phyloP scores from a whole-genome alignment of 2,329 filamentous ascomycete species.

The Neoascochyta sp. region DNA sequence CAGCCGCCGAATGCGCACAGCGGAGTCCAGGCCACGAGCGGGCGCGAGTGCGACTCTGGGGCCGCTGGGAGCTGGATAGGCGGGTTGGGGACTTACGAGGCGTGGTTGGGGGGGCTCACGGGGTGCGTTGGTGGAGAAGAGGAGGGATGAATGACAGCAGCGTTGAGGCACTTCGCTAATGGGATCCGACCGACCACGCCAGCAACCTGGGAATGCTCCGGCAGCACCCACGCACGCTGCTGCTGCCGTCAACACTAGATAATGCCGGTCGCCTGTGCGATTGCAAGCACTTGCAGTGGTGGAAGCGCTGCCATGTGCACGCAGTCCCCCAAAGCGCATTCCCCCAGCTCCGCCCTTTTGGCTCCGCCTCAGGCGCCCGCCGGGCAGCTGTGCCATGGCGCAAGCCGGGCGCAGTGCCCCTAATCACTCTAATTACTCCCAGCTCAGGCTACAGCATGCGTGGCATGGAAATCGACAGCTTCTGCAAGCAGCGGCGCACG shows the following conservation, averaged over 20 bases:
- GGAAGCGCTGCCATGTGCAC: slow-evolving; percentile 4
- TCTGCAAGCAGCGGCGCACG: too few relatives aligned
- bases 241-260: slow-evolving; percentile 11
- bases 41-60: slow-evolving; percentile 11
- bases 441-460: too few relatives aligned
- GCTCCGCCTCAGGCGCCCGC: too few relatives aligned
- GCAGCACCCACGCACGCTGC: slow-evolving; percentile 22
- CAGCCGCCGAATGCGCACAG: slow-evolving; percentile 26
- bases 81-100: slow-evolving; percentile 21
- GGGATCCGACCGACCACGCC: slow-evolving; percentile 19
- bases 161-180: slow-evolving; percentile 22
- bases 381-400: too few relatives aligned
- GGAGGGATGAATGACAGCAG: slow-evolving; percentile 16
- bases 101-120: slow-evolving; percentile 23
- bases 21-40: slow-evolving; percentile 10
- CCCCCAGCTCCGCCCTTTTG: slow-evolving; percentile 12
- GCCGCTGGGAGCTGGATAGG: slow-evolving; percentile 13
- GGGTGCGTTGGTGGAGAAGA: slow-evolving; percentile 25
- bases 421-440: too few relatives aligned
- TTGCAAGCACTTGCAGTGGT: slow-evolving; percentile 8
- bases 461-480: too few relatives aligned
- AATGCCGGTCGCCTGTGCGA: slow-evolving; percentile 18
- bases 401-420: too few relatives aligned
- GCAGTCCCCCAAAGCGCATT: slow-evolving; percentile 11
- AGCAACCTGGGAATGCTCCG: slow-evolving; percentile 23